Percentiles rank a stretch among this genome's conserved stretches.
phyloP scores from a whole-genome alignment of 1,284 basidiomycete genomes.

The Chondrostereum purpureum region DNA sequence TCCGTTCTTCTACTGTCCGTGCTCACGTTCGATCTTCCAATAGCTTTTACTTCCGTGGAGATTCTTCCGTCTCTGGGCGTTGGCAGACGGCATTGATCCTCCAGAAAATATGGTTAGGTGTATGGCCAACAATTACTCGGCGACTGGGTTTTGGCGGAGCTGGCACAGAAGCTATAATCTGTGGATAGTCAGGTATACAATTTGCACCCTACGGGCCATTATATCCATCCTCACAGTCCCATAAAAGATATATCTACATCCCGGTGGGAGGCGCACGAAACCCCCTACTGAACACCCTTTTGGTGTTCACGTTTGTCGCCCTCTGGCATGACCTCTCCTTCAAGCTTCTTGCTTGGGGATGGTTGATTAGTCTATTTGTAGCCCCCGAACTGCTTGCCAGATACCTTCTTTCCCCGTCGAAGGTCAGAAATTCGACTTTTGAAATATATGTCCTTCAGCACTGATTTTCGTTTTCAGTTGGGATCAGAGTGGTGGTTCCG shows the following conservation, averaged over 20 bases:
- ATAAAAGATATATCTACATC: constrained; percentile 96
- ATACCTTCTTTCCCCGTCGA: constrained; percentile 52
- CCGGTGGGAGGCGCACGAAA: constrained; percentile 81
- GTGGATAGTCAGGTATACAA: constrained; percentile 79
- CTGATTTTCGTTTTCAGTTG: constrained; percentile 41
- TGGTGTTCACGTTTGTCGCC: constrained; percentile 98
- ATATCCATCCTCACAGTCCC: no score
- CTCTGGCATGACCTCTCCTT: constrained; percentile 96
- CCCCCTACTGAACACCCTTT: constrained; percentile 59
- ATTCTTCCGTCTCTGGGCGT: constrained; percentile 94
- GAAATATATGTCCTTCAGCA: neutral
- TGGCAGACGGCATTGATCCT: constrained; percentile 85
- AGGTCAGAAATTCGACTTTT: constrained; percentile 42
- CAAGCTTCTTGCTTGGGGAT: constrained; percentile 90
- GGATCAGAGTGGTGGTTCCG: constrained; percentile 74
- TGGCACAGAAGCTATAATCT: constrained; percentile 98
- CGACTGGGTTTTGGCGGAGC: constrained; percentile 88
- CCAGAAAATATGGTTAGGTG: constrained; percentile 99
- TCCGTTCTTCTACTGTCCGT: constrained; percentile 4
- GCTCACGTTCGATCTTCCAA: neutral
- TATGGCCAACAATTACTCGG: constrained; percentile 98
- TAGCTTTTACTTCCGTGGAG: constrained; percentile 96
- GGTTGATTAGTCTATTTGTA: constrained; percentile 90
- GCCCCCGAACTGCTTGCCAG: constrained; percentile 76
- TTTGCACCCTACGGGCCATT: neutral